These are phyloP conservation scores for Phytophthora boehmeriae DNA, from an alignment of 352 stramenopile genomes.

Conservation along the genomic window DNA sequence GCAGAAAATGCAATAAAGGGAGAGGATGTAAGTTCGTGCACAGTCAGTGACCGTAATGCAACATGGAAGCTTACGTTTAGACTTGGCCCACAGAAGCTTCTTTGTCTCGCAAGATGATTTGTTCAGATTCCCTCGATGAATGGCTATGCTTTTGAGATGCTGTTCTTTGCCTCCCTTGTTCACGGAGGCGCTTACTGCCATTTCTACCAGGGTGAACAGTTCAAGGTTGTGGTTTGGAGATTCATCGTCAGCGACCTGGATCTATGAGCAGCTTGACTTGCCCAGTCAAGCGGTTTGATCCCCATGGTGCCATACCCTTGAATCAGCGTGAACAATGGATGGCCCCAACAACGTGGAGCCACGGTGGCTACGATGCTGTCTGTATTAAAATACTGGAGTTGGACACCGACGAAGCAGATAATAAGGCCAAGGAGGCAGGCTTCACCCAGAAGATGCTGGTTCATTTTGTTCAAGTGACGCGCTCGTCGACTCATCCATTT, in stretches of 20 bases:
- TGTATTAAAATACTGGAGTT: neutral
- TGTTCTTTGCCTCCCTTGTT: constrained; percentile 2
- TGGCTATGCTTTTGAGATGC: constrained; percentile 1
- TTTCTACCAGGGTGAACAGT: too few relatives aligned
- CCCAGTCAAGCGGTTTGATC: neutral
- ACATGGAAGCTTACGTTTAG: neutral
- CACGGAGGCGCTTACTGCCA: constrained; percentile 1
- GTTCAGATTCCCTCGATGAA: constrained; percentile 1
- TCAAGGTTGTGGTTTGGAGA: too few relatives aligned
- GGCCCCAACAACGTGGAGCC: neutral
- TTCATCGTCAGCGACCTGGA: too few relatives aligned
- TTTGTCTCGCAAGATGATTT: neutral
- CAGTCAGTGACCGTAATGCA: too few relatives aligned
- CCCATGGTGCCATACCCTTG: neutral
- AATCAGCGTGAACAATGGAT: neutral
- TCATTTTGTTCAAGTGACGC: neutral
- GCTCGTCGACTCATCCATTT: neutral
- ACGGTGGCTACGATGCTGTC: neutral
- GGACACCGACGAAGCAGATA: neutral
- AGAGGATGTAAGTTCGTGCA: too few relatives aligned
- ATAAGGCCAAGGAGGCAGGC: neutral
- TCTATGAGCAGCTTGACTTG: too few relatives aligned
- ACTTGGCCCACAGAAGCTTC: neutral
- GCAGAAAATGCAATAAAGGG: too few relatives aligned
- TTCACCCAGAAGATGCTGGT: neutral